These are phyloP conservation scores for Collybia mongolica DNA, from an alignment of 768 basidiomycete genomes.

Conservation along the genomic window DNA sequence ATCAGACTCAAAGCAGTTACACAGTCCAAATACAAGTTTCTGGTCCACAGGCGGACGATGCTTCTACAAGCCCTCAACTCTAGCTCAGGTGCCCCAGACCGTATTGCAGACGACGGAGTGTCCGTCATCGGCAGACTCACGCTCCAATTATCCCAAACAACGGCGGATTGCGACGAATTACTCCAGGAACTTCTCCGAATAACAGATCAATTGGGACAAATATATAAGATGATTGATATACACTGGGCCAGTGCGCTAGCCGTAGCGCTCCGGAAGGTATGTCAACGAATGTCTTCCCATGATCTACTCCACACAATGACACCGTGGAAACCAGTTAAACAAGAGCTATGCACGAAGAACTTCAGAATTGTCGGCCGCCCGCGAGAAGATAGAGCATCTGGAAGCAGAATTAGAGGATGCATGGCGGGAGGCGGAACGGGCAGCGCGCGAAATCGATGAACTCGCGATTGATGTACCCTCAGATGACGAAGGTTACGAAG, in stretches of 20 bases:
- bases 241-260: conserved; percentile 79
- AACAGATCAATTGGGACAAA: conserved; percentile 64
- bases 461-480: conserved; percentile 34
- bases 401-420: conserved; percentile 77
- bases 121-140: conserved; percentile 41
- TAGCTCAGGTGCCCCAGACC: conserved; percentile 32
- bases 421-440: conserved; percentile 73
- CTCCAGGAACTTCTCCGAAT: conserved; percentile 56
- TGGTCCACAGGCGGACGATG: conserved; percentile 66
- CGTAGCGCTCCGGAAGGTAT: conserved; percentile 70
- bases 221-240: conserved; percentile 55
- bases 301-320: background rate
- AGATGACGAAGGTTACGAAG: conserved; percentile 28
- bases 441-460: conserved; percentile 73
- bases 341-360: conserved; percentile 68
- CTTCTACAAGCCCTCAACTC: conserved; percentile 69
- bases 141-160: conserved; percentile 58
- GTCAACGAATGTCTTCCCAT: conserved; percentile 9
- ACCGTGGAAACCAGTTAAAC: conserved; percentile 46
- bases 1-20: conserved; percentile 47
- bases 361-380: conserved; percentile 49
- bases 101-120: conserved; percentile 35
- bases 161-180: conserved; percentile 56
- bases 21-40: conserved; percentile 68
- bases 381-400: conserved; percentile 49